Evolutionary conservation across 2,329 filamentous ascomycete genomes (phyloP).

Genomic region (Neodidymelliopsis sp.): DNA sequence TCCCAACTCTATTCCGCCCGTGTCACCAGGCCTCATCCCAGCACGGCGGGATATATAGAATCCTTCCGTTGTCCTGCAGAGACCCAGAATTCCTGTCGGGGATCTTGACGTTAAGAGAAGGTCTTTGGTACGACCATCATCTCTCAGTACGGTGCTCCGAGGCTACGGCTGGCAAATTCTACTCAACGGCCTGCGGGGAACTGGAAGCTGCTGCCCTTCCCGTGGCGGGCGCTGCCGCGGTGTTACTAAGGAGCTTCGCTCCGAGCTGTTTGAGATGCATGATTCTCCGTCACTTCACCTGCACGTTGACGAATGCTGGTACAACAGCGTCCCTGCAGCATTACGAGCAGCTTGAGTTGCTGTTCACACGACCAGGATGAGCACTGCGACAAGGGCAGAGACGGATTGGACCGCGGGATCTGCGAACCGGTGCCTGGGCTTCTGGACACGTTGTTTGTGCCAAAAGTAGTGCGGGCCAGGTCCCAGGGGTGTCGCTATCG

Average conservation of each 20-base stretch:
- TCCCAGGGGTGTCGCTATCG: slow-evolving; percentile 25
- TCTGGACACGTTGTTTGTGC: slow-evolving; percentile 46
- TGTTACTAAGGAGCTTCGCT: slow-evolving; percentile 18
- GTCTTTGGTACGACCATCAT: slow-evolving; percentile 43
- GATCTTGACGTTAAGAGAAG: slow-evolving; percentile 47
- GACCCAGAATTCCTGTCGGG: slow-evolving; percentile 47
- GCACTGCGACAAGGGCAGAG: slow-evolving; percentile 19
- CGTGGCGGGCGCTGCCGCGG: slow-evolving; percentile 30
- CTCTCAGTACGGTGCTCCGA: slow-evolving; percentile 40
- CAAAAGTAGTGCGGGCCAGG: slow-evolving; percentile 41
- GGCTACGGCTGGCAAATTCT: slow-evolving; percentile 24
- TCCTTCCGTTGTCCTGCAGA: slow-evolving; percentile 6
- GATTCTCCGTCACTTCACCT: slow-evolving; percentile 4
- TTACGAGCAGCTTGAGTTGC: slow-evolving; percentile 5
- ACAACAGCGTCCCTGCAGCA: slow-evolving; percentile 7
- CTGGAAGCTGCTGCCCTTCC: slow-evolving; percentile 24
- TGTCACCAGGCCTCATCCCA: slow-evolving; percentile 23
- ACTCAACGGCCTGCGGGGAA: slow-evolving; percentile 30
- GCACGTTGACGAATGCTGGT: slow-evolving; percentile 1
- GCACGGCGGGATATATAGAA: slow-evolving; percentile 14
- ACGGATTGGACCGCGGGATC: slow-evolving; percentile 49
- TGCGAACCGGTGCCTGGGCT: slow-evolving; percentile 48
- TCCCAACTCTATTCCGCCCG: slow-evolving; percentile 27
- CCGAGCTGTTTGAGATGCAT: slow-evolving; percentile 6
- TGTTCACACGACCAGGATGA: slow-evolving; percentile 17